phyloP scores from a whole-genome alignment of 108 stramenopile genomes.

The Seminavis robusta region DNA sequence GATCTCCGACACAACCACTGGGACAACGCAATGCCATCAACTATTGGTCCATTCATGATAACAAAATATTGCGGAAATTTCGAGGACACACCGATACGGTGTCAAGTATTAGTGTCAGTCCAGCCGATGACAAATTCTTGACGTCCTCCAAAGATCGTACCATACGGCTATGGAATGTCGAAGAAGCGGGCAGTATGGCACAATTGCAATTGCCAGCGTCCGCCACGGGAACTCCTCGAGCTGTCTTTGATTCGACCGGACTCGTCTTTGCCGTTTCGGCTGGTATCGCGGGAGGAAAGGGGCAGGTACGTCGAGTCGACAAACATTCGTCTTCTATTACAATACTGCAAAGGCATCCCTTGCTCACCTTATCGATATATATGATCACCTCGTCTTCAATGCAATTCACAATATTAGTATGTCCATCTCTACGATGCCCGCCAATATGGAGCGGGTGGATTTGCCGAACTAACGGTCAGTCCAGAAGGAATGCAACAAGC shows the following conservation, averaged over 20 bases:
- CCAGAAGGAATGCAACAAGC: constrained; percentile 47
- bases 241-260: constrained; percentile 75
- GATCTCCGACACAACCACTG: constrained; percentile 7
- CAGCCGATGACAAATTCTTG: constrained; percentile 77
- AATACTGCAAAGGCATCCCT: background rate
- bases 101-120: constrained; percentile 56
- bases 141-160: constrained; percentile 62
- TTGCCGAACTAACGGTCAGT: constrained; percentile 69
- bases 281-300: constrained; percentile 31
- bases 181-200: constrained; percentile 60
- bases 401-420: constrained; percentile 18
- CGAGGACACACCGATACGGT: constrained; percentile 65
- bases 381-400: background rate
- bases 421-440: constrained; percentile 82
- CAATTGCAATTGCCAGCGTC: constrained; percentile 60
- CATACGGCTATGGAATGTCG: constrained; percentile 72
- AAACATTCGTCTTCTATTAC: background rate
- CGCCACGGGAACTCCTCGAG: constrained; percentile 32
- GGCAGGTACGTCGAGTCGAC: constrained; percentile 39
- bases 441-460: constrained; percentile 71
- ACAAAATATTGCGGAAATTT: constrained; percentile 80
- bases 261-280: constrained; percentile 78
- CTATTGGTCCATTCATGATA: constrained; percentile 74
- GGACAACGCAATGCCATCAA: constrained; percentile 31
- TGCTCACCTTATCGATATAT: background rate